Percentiles rank a stretch among this genome's conserved stretches.
Conservation (phyloP, 352 stramenopile species). For the Saprolegnia diclina region DNA sequence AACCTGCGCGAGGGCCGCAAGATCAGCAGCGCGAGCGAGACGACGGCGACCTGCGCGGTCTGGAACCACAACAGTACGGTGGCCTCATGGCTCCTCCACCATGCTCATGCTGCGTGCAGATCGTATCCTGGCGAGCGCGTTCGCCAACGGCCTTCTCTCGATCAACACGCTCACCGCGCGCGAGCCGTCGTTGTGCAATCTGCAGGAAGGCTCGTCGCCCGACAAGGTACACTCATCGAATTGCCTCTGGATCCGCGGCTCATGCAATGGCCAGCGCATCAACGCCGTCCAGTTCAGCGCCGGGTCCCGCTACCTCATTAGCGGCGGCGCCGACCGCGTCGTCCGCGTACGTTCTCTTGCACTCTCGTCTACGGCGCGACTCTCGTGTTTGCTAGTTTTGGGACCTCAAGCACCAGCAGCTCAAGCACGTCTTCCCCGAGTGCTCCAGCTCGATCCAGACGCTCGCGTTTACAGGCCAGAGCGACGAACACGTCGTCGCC, state of each 20-base stretch:
- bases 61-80: slow-evolving; percentile 24
- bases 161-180: slow-evolving; percentile 10
- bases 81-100: not conserved
- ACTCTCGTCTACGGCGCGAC: not conserved
- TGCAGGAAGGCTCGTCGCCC: not conserved
- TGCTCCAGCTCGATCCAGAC: slow-evolving; percentile 56
- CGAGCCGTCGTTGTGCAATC: slow-evolving; percentile 10
- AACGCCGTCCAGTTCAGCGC: slow-evolving; percentile 66
- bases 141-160: slow-evolving; percentile 16
- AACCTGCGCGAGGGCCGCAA: slow-evolving; percentile 14
- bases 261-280: slow-evolving; percentile 27
- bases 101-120: not conserved
- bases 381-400: slow-evolving; percentile 37
- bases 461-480: slow-evolving; percentile 63
- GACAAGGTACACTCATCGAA: not conserved
- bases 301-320: slow-evolving; percentile 60
- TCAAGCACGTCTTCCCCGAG: slow-evolving; percentile 58
- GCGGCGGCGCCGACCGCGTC: slow-evolving; percentile 48
- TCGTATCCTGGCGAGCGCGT: slow-evolving; percentile 17
- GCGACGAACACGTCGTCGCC: slow-evolving; percentile 63
- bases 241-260: too few relatives aligned
- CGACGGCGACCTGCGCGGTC: slow-evolving; percentile 12
- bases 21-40: slow-evolving; percentile 13
- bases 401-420: slow-evolving; percentile 70
- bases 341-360: slow-evolving; percentile 35